Conservation (phyloP, 495 filamentous ascomycete genomes). For the Trichoderma gamsii region DNA sequence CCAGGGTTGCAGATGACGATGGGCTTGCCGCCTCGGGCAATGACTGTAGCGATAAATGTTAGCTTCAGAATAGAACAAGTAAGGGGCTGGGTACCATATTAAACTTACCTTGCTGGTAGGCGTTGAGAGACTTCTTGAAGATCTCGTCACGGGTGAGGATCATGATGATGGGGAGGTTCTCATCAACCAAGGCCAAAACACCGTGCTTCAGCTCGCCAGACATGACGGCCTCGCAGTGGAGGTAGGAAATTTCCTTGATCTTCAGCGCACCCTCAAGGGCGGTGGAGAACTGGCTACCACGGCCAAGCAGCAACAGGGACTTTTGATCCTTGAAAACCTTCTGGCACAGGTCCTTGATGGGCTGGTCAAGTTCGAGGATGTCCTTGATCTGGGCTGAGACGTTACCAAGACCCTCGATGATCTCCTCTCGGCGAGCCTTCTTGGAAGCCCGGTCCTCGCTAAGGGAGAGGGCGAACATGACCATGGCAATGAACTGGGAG, state of each 20-base stretch:
- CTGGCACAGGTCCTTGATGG: conserved; percentile 86
- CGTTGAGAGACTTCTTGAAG: conserved; percentile 95
- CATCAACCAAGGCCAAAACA: conserved; percentile 92
- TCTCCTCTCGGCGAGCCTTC: conserved; percentile 85
- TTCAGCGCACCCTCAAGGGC: conserved; percentile 97
- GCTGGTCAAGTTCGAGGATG: conserved; percentile 80
- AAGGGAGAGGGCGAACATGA: conserved; percentile 96
- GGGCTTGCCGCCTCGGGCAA: conserved; percentile 86
- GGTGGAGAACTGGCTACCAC: conserved; percentile 93
- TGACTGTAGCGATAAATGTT: conserved; percentile 49
- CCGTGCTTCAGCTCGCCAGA: conserved; percentile 98
- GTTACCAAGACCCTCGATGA: conserved; percentile 85
- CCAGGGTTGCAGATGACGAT: conserved; percentile 96
- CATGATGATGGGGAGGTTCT: conserved; percentile 99
- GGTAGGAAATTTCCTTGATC: conserved; percentile 99
- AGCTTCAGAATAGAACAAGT: neutral
- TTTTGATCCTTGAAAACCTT: conserved; percentile 96
- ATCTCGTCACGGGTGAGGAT: conserved; percentile 92
- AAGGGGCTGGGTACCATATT: neutral
- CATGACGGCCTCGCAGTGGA: conserved; percentile 99
- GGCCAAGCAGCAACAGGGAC: conserved; percentile 83
- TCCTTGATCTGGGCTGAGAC: conserved; percentile 88
- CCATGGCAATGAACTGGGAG: conserved; percentile 97
- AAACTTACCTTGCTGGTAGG: conserved; percentile 87
- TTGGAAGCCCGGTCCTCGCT: conserved; percentile 95